Evolutionary conservation across 345 rosid species (phyloP).

Genomic region (Hypericum androsaemum): DNA sequence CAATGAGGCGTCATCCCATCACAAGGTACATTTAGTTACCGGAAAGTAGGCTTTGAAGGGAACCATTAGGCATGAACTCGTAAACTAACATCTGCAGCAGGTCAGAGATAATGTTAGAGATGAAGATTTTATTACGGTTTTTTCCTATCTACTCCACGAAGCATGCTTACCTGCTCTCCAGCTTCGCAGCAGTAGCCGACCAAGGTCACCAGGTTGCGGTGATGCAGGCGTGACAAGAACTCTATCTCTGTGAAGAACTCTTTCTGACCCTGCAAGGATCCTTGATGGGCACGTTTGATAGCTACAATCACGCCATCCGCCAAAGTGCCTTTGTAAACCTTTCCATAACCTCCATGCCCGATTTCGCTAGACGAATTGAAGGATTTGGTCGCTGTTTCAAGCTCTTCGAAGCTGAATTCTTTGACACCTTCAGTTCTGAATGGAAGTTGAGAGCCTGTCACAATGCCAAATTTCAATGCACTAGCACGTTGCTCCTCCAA

Average conservation of each 20-base stretch:
- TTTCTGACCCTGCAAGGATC: conserved; percentile 35
- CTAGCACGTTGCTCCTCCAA: background rate
- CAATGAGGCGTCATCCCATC: too few relatives aligned
- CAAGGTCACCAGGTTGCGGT: conserved; percentile 49
- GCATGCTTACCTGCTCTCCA: conserved; percentile 29
- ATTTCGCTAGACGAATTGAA: conserved; percentile 23
- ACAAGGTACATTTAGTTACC: conserved; percentile 23
- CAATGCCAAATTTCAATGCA: conserved; percentile 12
- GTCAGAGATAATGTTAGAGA: too few relatives aligned
- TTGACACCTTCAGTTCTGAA: conserved; percentile 32
- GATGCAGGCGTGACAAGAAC: conserved; percentile 40
- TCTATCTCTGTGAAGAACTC: conserved; percentile 52
- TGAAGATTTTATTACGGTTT: too few relatives aligned
- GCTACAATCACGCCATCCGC: conserved; percentile 37
- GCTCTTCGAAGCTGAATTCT: conserved; percentile 32
- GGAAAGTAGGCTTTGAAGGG: conserved; percentile 35
- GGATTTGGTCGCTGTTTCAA: conserved; percentile 31
- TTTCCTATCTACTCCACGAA: too few relatives aligned
- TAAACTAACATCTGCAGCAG: conserved; percentile 41
- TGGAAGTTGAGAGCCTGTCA: conserved; percentile 8
- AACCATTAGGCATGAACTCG: conserved; percentile 47
- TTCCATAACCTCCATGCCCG: conserved; percentile 51
- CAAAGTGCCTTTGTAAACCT: conserved; percentile 44
- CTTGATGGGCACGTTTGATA: conserved; percentile 36
- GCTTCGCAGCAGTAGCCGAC: conserved; percentile 44